A percentile compares a stretch with the other conserved stretches of the same genome.
These are phyloP conservation scores for Boletus reticulatus DNA, from an alignment of 768 basidiomycete genomes.

Conservation along the genomic window DNA sequence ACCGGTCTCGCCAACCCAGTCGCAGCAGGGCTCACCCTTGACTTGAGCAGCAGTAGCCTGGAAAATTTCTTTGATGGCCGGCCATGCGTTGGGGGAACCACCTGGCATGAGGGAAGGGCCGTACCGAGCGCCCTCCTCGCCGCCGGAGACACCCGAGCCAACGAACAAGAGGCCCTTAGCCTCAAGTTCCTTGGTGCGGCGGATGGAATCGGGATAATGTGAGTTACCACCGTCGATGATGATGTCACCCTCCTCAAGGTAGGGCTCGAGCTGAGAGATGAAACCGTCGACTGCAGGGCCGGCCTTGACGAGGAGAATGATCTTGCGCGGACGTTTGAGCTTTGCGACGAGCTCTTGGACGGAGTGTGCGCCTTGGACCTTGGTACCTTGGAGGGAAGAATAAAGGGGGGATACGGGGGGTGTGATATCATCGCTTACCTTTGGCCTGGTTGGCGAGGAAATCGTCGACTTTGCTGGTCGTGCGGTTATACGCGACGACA, in stretches of 20 bases:
- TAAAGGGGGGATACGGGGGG: constrained; percentile 15
- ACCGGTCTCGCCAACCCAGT: constrained; percentile 98
- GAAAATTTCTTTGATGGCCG: constrained; percentile 96
- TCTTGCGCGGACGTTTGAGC: constrained; percentile 94
- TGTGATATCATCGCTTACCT: constrained; percentile 55
- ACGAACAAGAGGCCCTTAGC: constrained; percentile 94
- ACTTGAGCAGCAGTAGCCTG: constrained; percentile 96
- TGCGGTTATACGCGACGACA: constrained; percentile 97
- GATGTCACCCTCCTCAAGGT: constrained; percentile 95
- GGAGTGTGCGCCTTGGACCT: constrained; percentile 92
- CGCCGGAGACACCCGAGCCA: constrained; percentile 98
- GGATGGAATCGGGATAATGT: constrained; percentile 97
- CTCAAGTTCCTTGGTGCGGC: constrained; percentile 91
- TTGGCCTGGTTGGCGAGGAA: constrained; percentile 98
- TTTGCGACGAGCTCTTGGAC: constrained; percentile 88
- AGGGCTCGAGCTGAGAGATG: constrained; percentile 83
- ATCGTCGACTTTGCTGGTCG: constrained; percentile 90
- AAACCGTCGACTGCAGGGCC: constrained; percentile 95
- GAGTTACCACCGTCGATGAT: constrained; percentile 99
- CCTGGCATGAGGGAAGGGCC: constrained; percentile 99
- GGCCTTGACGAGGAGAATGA: constrained; percentile 98
- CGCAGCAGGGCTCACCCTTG: constrained; percentile 95
- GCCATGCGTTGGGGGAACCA: constrained; percentile 93
- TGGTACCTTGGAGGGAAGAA: constrained; percentile 65
- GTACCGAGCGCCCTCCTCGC: constrained; percentile 96